Percentiles rank a stretch among this genome's conserved stretches.
Evolutionary conservation across 2,329 filamentous ascomycete genomes (phyloP).

Genomic region (Periconia sp.): DNA sequence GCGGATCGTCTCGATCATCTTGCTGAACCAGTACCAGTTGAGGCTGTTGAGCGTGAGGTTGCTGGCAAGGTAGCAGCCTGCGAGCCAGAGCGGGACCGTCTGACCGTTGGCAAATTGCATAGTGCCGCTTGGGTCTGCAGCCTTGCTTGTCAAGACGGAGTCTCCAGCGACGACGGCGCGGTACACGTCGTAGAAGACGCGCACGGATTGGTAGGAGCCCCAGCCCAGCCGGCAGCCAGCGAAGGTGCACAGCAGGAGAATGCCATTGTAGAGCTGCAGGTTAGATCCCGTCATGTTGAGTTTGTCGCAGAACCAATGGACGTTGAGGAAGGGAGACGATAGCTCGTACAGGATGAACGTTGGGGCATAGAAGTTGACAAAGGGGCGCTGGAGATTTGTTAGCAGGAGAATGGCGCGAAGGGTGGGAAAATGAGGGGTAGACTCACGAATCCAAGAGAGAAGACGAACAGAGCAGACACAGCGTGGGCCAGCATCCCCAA

Average conservation of each 20-base stretch:
- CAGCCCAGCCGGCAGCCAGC: slow-evolving; percentile 77
- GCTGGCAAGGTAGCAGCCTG: slow-evolving; percentile 65
- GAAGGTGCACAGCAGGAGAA: slow-evolving; percentile 71
- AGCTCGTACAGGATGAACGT: slow-evolving; percentile 88
- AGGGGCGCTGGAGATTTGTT: slow-evolving; percentile 63
- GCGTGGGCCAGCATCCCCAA: slow-evolving; percentile 78
- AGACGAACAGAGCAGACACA: slow-evolving; percentile 71
- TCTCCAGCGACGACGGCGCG: slow-evolving; percentile 38
- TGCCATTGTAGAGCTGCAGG: slow-evolving; percentile 75
- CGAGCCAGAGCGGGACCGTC: slow-evolving; percentile 68
- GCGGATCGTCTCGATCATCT: slow-evolving; percentile 79
- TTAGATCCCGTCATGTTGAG: slow-evolving; percentile 74
- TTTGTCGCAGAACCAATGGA: slow-evolving; percentile 94
- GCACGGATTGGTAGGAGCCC: slow-evolving; percentile 70
- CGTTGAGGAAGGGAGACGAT: slow-evolving; percentile 80
- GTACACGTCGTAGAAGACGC: slow-evolving; percentile 69
- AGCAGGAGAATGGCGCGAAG: neutral
- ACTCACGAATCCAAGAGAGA: slow-evolving; percentile 76
- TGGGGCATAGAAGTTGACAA: slow-evolving; percentile 79
- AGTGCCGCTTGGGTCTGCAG: slow-evolving; percentile 46
- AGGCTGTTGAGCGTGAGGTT: slow-evolving; percentile 74
- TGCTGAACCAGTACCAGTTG: slow-evolving; percentile 84
- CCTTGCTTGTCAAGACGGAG: slow-evolving; percentile 9
- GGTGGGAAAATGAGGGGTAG: neutral
- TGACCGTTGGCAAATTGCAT: slow-evolving; percentile 50